A percentile compares a stretch with the other conserved stretches of the same genome.
Conservation (phyloP, 2,329 filamentous ascomycete species). For the Botrytis squamosa region DNA sequence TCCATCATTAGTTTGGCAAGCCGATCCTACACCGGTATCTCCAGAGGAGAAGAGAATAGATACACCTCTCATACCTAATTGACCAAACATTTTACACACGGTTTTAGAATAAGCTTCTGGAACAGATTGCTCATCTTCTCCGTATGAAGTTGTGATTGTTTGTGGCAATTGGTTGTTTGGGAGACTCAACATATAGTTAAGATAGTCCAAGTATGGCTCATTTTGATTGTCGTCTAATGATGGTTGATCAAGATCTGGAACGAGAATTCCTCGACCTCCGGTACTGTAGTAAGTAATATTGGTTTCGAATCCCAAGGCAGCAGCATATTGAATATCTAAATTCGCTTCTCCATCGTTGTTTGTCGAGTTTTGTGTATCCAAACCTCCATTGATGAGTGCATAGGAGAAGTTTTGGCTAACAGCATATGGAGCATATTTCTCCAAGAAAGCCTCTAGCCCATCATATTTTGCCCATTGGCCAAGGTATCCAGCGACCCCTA, state of each 20-base stretch:
- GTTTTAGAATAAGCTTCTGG: constrained; percentile 58
- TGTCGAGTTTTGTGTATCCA: constrained; percentile 41
- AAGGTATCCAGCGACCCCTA: constrained; percentile 57
- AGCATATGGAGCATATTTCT: constrained; percentile 29
- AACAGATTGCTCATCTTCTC: constrained; percentile 65
- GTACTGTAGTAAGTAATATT: constrained; percentile 55
- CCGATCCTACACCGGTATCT: constrained; percentile 52
- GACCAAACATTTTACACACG: constrained; percentile 61
- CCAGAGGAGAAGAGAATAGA: constrained; percentile 61
- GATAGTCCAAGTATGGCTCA: constrained; percentile 64
- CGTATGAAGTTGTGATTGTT: constrained; percentile 64
- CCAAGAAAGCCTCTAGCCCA: constrained; percentile 28
- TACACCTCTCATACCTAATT: constrained; percentile 63
- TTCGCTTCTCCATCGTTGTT: constrained; percentile 40
- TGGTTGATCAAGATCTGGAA: constrained; percentile 44
- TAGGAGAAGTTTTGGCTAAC: constrained; percentile 34
- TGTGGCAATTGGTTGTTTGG: constrained; percentile 52
- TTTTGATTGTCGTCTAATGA: constrained; percentile 55
- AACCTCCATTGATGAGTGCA: constrained; percentile 38
- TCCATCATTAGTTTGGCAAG: constrained; percentile 61
- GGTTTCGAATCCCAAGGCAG: constrained; percentile 51
- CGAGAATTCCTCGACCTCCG: constrained; percentile 48
- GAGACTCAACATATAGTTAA: constrained; percentile 55
- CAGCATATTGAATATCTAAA: constrained; percentile 52
- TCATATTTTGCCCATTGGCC: constrained; percentile 34